Percentiles rank a stretch among this genome's conserved stretches.
Conservation (phyloP, 495 filamentous ascomycete species). For the Penicilliopsis zonata region DNA sequence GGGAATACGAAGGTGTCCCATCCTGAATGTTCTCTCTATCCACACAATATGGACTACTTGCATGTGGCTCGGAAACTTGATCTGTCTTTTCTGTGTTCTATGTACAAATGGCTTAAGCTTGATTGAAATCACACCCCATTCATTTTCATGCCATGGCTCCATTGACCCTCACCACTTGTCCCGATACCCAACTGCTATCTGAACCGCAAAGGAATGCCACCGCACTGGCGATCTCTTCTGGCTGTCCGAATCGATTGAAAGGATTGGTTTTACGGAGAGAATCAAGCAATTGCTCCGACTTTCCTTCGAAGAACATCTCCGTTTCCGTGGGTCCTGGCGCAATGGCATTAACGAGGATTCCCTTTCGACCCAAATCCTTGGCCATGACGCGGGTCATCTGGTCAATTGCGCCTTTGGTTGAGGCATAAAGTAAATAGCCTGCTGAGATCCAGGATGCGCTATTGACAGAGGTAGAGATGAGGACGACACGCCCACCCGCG, state of each 20-base stretch:
- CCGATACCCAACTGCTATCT: slow-evolving; percentile 48
- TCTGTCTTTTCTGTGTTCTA: background rate
- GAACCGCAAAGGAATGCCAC: slow-evolving; percentile 40
- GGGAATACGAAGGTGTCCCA: slow-evolving; percentile 59
- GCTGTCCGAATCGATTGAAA: slow-evolving; percentile 41
- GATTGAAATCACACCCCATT: too few species aligned
- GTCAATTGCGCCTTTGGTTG: slow-evolving; percentile 59
- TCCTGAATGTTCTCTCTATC: slow-evolving; percentile 15
- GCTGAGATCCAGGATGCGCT: slow-evolving; percentile 35
- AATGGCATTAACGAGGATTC: slow-evolving; percentile 51
- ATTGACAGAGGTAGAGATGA: slow-evolving; percentile 45
- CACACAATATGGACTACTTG: background rate
- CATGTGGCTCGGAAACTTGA: background rate
- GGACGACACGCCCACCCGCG: slow-evolving; percentile 41
- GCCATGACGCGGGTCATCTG: slow-evolving; percentile 52
- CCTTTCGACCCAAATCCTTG: slow-evolving; percentile 51
- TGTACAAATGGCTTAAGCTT: too few species aligned
- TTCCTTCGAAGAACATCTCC: slow-evolving; percentile 52
- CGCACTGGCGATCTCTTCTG: slow-evolving; percentile 49
- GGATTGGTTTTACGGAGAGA: slow-evolving; percentile 40
- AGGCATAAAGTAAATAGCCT: slow-evolving; percentile 47
- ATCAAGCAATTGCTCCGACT: slow-evolving; percentile 45
- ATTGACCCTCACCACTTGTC: slow-evolving; percentile 53
- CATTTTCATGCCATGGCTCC: slow-evolving; percentile 27
- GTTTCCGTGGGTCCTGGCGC: slow-evolving; percentile 56